A percentile compares a stretch with the other conserved stretches of the same genome.
These are phyloP conservation scores for Lipomyces yarrowii DNA, from an alignment of 1,139 yeast species.

Conservation along the genomic window DNA sequence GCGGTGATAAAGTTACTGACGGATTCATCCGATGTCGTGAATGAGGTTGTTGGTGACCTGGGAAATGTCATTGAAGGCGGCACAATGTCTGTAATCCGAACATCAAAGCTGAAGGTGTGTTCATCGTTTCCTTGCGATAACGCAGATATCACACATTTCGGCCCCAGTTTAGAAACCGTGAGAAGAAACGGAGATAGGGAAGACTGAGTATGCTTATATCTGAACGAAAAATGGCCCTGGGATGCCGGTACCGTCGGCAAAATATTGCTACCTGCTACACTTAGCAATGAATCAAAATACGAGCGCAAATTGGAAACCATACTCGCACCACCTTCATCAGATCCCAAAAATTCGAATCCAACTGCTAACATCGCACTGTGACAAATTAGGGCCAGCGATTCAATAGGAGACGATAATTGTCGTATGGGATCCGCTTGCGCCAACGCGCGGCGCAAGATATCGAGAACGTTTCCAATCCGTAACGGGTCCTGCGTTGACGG, in stretches of 20 bases:
- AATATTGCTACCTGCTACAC: background rate
- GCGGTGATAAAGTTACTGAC: conserved; percentile 15
- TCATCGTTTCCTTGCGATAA: conserved; percentile 23
- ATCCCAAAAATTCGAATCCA: conserved; percentile 30
- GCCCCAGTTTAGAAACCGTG: conserved; percentile 25
- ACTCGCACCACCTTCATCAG: conserved; percentile 17
- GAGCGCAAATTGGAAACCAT: background rate
- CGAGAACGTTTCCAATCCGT: conserved; percentile 8
- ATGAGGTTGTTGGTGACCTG: background rate
- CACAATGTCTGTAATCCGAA: conserved; percentile 14
- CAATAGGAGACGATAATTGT: conserved; percentile 15
- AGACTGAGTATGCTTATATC: conserved; percentile 24
- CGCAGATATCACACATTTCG: conserved; percentile 27
- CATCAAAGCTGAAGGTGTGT: conserved; percentile 14
- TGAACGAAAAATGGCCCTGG: conserved; percentile 21
- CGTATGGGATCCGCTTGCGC: background rate
- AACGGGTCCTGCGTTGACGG: conserved; percentile 7
- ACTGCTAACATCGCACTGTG: conserved; percentile 31
- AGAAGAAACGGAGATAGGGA: conserved; percentile 22
- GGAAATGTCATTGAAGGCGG: conserved; percentile 2
- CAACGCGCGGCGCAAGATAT: conserved; percentile 2
- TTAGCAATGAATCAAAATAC: background rate
- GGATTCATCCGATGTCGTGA: background rate
- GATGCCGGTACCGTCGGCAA: conserved; percentile 10
- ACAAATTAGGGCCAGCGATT: conserved; percentile 28